Percentiles rank a stretch among this genome's conserved stretches.
Evolutionary conservation across 2,329 filamentous ascomycete species (phyloP).

Genomic region (Ophiostoma triangulosporum): DNA sequence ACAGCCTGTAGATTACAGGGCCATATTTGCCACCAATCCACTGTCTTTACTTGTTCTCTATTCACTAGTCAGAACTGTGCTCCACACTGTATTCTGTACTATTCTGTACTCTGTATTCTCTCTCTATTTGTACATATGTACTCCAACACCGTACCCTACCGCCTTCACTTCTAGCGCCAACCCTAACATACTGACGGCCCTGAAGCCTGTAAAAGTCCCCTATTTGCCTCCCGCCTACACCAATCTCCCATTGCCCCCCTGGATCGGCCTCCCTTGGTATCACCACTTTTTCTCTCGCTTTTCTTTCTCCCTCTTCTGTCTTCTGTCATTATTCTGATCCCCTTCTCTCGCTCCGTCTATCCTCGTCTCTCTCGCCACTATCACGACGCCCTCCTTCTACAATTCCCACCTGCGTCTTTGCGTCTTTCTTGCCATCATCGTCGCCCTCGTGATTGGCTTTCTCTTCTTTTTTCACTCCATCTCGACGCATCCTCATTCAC

Average conservation of each 20-base stretch:
- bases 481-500: too few relatives aligned
- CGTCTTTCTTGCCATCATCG: neutral
- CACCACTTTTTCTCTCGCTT: slow-evolving; percentile 2
- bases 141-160: too few relatives aligned
- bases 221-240: neutral
- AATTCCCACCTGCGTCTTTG: neutral
- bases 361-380: neutral
- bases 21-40: too few relatives aligned
- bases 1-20: neutral
- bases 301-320: neutral
- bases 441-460: neutral
- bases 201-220: too few relatives aligned
- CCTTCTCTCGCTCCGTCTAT: neutral
- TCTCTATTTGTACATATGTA: too few relatives aligned
- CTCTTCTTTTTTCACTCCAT: neutral
- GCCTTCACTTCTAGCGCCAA: neutral
- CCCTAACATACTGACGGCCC: too few relatives aligned
- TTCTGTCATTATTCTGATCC: neutral
- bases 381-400: neutral
- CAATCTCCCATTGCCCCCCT: neutral
- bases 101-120: too few relatives aligned
- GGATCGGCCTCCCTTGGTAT: neutral
- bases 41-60: too few relatives aligned
- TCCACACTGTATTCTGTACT: too few relatives aligned
- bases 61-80: too few relatives aligned